Conservation (phyloP, 345 rosid genomes). For the Syzygium aqueum region DNA sequence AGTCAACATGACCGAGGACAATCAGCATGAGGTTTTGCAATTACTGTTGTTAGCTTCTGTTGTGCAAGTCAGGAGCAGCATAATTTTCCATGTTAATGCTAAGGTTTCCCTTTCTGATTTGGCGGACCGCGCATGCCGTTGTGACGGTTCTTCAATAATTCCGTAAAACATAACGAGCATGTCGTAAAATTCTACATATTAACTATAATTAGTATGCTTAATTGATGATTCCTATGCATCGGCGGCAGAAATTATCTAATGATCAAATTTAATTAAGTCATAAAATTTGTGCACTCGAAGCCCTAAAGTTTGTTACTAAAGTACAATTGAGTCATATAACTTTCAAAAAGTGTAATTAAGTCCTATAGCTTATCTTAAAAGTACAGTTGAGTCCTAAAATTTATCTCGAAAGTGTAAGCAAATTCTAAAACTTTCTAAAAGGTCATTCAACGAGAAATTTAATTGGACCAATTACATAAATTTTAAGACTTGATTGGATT, state of each 20-base stretch:
- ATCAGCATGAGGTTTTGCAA: background rate
- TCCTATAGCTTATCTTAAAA: too few species aligned
- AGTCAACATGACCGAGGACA: background rate
- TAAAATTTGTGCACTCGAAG: too few species aligned
- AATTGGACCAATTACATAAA: too few species aligned
- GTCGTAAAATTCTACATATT: background rate
- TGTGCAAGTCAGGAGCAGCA: background rate
- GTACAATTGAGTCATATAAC: too few species aligned
- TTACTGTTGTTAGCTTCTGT: background rate
- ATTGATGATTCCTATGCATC: background rate
- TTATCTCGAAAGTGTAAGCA: too few species aligned
- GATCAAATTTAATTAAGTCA: background rate
- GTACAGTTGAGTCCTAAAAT: too few species aligned
- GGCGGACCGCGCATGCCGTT: background rate
- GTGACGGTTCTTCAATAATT: background rate
- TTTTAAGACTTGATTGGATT: too few species aligned
- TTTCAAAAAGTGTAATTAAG: too few species aligned
- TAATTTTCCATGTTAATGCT: background rate
- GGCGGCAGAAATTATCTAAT: background rate
- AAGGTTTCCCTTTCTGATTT: background rate
- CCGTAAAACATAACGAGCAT: background rate
- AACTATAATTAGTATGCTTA: background rate
- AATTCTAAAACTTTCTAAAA: too few species aligned
- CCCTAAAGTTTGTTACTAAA: too few species aligned
- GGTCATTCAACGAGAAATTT: too few species aligned